Conservation (phyloP, 305 asterid species). For the Fraxinus platypoda region DNA sequence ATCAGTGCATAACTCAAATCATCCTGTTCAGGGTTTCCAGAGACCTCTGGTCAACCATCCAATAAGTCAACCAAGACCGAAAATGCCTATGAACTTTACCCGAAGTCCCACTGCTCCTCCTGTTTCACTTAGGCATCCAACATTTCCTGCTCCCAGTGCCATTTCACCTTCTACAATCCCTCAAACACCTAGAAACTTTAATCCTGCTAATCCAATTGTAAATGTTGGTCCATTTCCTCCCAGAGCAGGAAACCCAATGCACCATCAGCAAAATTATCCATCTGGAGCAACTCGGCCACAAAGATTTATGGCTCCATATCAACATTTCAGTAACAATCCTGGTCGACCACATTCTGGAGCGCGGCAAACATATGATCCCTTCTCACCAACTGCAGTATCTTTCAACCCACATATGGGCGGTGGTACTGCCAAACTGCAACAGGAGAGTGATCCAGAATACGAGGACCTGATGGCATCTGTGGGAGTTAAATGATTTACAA, state of each 20-base stretch:
- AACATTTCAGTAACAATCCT: constrained; percentile 46
- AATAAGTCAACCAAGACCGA: constrained; percentile 47
- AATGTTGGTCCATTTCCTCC: constrained; percentile 52
- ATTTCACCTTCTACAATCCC: constrained; percentile 24
- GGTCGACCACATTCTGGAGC: constrained; percentile 46
- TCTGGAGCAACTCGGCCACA: constrained; percentile 37
- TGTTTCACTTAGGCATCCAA: constrained; percentile 42
- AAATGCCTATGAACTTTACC: constrained; percentile 38
- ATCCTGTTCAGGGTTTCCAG: constrained; percentile 48
- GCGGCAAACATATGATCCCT: constrained; percentile 79
- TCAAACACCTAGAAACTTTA: constrained; percentile 53
- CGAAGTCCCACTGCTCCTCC: constrained; percentile 37
- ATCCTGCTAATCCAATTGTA: constrained; percentile 36
- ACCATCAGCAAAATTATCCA: constrained; percentile 49
- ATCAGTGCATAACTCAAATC: constrained; percentile 38
- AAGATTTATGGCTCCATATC: constrained; percentile 46
- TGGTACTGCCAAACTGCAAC: constrained; percentile 37
- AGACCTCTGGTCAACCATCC: constrained; percentile 49
- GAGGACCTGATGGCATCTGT: constrained; percentile 88
- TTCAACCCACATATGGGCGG: constrained; percentile 46
- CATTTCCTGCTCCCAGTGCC: constrained; percentile 40
- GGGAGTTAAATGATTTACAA: constrained; percentile 57
- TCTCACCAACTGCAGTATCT: constrained; percentile 61
- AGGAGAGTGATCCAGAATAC: constrained; percentile 74
- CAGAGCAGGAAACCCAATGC: constrained; percentile 54